Conservation (phyloP, 2,329 filamentous ascomycete species). For the Penicillium sumatraense region DNA sequence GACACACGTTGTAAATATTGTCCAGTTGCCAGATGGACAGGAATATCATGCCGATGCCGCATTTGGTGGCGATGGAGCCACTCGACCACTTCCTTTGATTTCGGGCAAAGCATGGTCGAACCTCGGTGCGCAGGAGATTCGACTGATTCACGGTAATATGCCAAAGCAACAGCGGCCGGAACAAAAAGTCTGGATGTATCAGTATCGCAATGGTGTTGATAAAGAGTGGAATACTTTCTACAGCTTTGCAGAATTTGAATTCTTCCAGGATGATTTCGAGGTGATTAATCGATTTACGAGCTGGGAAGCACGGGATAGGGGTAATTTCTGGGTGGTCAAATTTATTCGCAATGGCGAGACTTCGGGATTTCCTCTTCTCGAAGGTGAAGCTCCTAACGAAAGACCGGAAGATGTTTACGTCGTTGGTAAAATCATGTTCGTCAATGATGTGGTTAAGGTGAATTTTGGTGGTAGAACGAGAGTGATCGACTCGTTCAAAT, state of each 20-base stretch:
- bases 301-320: slow-evolving; percentile 38
- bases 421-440: slow-evolving; percentile 34
- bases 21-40: slow-evolving; percentile 52
- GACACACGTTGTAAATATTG: slow-evolving; percentile 62
- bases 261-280: slow-evolving; percentile 44
- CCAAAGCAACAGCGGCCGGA: slow-evolving; percentile 46
- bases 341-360: slow-evolving; percentile 38
- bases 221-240: slow-evolving; percentile 50
- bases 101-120: slow-evolving; percentile 49
- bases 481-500: slow-evolving; percentile 44
- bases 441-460: slow-evolving; percentile 41
- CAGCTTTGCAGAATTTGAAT: slow-evolving; percentile 46
- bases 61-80: slow-evolving; percentile 67
- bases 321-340: slow-evolving; percentile 42
- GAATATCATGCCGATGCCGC: slow-evolving; percentile 61
- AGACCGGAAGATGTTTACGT: slow-evolving; percentile 26
- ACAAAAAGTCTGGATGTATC: slow-evolving; percentile 60
- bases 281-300: slow-evolving; percentile 45
- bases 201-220: slow-evolving; percentile 40
- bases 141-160: slow-evolving; percentile 55
- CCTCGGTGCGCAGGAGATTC: slow-evolving; percentile 61
- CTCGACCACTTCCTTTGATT: slow-evolving; percentile 58
- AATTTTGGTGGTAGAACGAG: slow-evolving; percentile 49
- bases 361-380: slow-evolving; percentile 5
- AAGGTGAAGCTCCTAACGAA: slow-evolving; percentile 1